Evolutionary conservation across 441 rosid species (phyloP), one percentile per base, ranked within the genome.

Genomic region (Manihot esculenta): DNA sequence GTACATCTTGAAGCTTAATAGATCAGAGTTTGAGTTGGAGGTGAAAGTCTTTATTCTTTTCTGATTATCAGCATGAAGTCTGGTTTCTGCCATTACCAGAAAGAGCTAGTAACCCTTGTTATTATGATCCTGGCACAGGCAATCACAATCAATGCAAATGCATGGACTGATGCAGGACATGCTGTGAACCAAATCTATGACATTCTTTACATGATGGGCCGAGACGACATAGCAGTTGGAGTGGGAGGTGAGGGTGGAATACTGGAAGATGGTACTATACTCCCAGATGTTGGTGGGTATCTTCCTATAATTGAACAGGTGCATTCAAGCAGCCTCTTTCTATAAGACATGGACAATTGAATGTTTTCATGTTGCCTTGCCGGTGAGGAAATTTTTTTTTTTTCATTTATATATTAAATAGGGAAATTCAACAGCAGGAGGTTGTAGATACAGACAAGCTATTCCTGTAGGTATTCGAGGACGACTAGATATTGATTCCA

Each of bases 221-320:
- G 99, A 0, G 89, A 92, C 14, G 94, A 92, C 69, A 74, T 94
- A 18, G 60, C 90, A 1, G 91, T 94, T 21, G 99, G 97, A 24
- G 88, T 92, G 2, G 99, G 99, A 44, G 99, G 99, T 1, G 99
- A 94, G 41, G 99, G 99, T 65, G 97, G 86, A 20, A 83, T 92
- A n/a, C 74, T 77, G 1, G 80, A 76, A 48, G 80, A 89, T 56
- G 94, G 99, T 5, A 84, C 91, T 70, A 77, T 89, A 27, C 86
- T 80, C 33, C 81, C 91, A 1, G 54, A 89, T 84, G 97, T 94
- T 72, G 99, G 97, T 70, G 99, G 99, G 45, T 92, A 84, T 78
- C 89, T 89, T 18, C 96, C 99, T 24, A 74, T 94, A 2, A 88
- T 92, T 21, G 97, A 94, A 41, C 99, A 94, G 91, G 99, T 93